Conservation (phyloP, 805 yeast species). For the Yamadazyma philogaea region DNA sequence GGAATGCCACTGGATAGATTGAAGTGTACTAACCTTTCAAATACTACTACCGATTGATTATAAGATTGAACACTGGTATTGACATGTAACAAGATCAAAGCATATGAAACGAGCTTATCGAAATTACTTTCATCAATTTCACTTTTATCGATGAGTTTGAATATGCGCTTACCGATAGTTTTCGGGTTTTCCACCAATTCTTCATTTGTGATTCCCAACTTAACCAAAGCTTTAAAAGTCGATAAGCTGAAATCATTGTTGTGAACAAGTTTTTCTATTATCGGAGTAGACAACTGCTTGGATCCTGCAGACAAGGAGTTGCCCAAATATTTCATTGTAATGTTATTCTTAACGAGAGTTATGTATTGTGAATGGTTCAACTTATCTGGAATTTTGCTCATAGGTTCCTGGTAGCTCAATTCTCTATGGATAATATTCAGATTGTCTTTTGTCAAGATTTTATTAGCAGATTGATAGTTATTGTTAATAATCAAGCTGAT, state of each 20-base stretch:
- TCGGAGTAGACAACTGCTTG: conserved; percentile 19
- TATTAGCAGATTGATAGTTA: conserved; percentile 38
- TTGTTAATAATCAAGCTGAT: conserved; percentile 42
- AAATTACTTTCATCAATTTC: conserved; percentile 7
- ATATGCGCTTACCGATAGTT: conserved; percentile 20
- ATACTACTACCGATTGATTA: conserved; percentile 29
- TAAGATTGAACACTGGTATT: conserved; percentile 20
- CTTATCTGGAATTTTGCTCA: conserved; percentile 31
- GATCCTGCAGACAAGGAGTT: conserved; percentile 33
- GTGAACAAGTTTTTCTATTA: conserved; percentile 16
- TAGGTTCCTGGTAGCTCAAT: conserved; percentile 31
- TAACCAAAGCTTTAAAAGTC: conserved; percentile 27
- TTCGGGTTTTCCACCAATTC: conserved; percentile 22
- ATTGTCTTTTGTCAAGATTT: conserved; percentile 17
- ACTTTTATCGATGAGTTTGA: conserved; percentile 16
- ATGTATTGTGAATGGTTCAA: conserved; percentile 38
- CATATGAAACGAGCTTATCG: conserved; percentile 22
- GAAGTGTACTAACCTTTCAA: conserved; percentile 30
- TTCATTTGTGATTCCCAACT: conserved; percentile 24
- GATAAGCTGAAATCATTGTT: conserved; percentile 31
- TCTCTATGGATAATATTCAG: conserved; percentile 31
- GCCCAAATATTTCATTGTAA: conserved; percentile 38
- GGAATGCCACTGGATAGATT: conserved; percentile 9
- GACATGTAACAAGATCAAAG: conserved; percentile 28
- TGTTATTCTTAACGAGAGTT: conserved; percentile 41